These are phyloP conservation scores for Plasmodium ovale DNA, from an alignment of 169 alveolate genomes.

Conservation along the genomic window DNA sequence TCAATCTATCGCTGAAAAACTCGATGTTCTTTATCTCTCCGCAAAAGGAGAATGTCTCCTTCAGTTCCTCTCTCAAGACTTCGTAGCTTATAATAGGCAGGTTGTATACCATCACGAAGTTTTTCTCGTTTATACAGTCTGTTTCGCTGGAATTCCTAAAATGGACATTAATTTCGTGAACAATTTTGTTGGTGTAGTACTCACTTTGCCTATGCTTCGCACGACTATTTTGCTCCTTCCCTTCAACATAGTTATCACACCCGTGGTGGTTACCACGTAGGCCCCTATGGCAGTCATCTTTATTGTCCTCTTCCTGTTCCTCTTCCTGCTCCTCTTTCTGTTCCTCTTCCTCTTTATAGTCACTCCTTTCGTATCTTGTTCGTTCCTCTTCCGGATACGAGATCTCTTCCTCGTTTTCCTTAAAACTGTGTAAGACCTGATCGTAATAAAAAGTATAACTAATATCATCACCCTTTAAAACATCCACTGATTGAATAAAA, in stretches of 20 bases:
- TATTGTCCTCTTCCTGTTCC: background rate
- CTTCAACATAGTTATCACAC: background rate
- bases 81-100: constrained; percentile 59
- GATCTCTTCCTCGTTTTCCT: background rate
- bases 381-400: background rate
- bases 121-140: constrained; percentile 17
- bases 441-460: constrained; percentile 68
- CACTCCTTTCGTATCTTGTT: background rate
- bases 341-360: no score
- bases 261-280: no score
- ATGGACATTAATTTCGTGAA: constrained; percentile 61
- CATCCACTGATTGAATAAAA: constrained; percentile 61
- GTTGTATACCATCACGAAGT: constrained; percentile 51
- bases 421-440: constrained; percentile 6
- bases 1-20: constrained; percentile 61
- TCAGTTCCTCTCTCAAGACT: constrained; percentile 29
- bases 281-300: no score
- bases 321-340: no score
- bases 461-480: constrained; percentile 62
- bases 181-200: constrained; percentile 14
- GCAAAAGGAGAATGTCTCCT: constrained; percentile 62
- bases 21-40: constrained; percentile 54
- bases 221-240: background rate
- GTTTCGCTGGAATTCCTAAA: background rate
- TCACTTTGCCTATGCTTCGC: background rate